Conservation (phyloP, 352 stramenopile species). For the Pythium grandisporangium region DNA sequence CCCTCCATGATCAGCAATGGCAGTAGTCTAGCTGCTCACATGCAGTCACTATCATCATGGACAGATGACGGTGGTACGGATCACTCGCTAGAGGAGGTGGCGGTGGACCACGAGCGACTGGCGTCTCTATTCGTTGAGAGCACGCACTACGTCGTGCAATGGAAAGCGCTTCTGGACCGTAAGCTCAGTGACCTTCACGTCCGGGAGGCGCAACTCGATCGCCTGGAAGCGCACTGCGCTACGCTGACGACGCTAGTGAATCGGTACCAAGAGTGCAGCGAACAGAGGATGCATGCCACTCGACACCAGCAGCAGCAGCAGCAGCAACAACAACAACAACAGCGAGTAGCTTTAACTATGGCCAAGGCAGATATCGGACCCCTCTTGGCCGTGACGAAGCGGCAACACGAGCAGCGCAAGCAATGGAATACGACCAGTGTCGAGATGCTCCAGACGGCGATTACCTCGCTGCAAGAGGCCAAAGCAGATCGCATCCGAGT, state of each 20-base stretch:
- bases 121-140: constrained; percentile 16
- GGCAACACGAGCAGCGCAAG: too few species aligned
- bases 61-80: too few species aligned
- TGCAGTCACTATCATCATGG: too few species aligned
- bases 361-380: too few species aligned
- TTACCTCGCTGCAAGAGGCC: constrained; percentile 5
- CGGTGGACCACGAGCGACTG: constrained; percentile 3
- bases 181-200: constrained; percentile 32
- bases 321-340: too few species aligned
- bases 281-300: too few species aligned
- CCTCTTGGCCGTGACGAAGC: too few species aligned
- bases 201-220: constrained; percentile 28
- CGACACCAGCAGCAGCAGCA: too few species aligned
- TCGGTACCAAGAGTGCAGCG: constrained; percentile 3
- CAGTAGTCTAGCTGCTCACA: too few species aligned
- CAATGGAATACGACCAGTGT: constrained; percentile 8
- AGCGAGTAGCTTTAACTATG: too few species aligned
- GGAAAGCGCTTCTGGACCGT: constrained; percentile 32
- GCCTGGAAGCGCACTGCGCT: constrained; percentile 24
- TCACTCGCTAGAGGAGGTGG: too few species aligned
- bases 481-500: constrained; percentile 2
- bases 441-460: constrained; percentile 10
- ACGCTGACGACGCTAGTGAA: constrained; percentile 38
- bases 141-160: constrained; percentile 31
- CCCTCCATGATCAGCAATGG: too few species aligned